phyloP scores from a whole-genome alignment of 2,329 filamentous ascomycete genomes.

The Microthyrium microscopicum region DNA sequence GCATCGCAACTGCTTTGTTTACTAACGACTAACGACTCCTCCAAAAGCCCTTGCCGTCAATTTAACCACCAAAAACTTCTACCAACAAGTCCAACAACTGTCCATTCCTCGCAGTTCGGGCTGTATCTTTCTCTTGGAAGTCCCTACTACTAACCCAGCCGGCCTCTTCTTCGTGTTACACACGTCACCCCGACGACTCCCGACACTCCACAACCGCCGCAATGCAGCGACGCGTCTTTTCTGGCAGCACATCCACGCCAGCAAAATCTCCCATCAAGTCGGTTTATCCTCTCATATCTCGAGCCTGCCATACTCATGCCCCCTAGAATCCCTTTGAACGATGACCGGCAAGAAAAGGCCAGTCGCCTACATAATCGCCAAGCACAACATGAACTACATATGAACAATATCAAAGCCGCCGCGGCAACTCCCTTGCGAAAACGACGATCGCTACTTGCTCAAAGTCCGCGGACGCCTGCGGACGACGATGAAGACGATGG shows the following conservation, averaged over 20 bases:
- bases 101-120: too few relatives aligned
- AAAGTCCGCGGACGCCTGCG: constrained; percentile 33
- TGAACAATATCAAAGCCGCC: constrained; percentile 78
- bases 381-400: constrained; percentile 74
- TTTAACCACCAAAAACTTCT: too few relatives aligned
- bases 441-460: constrained; percentile 36
- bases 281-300: neutral
- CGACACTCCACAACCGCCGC: too few relatives aligned
- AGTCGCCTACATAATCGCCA: constrained; percentile 74
- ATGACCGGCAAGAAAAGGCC: constrained; percentile 85
- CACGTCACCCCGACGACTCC: too few relatives aligned
- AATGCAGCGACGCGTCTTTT: constrained; percentile 8
- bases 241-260: constrained; percentile 6
- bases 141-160: too few relatives aligned
- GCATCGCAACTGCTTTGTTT: too few relatives aligned
- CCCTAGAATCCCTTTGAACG: constrained; percentile 77
- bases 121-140: too few relatives aligned
- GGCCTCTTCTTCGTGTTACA: too few relatives aligned
- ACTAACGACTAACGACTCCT: too few relatives aligned
- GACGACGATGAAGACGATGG: constrained; percentile 38
- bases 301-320: constrained; percentile 1
- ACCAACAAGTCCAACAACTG: too few relatives aligned
- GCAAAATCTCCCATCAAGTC: constrained; percentile 6
- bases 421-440: constrained; percentile 58
- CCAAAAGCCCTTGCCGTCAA: too few relatives aligned